Evolutionary conservation across 768 basidiomycete genomes (phyloP), one percentile per base, ranked within the genome.

Genomic region (Trametes meyenii): DNA sequence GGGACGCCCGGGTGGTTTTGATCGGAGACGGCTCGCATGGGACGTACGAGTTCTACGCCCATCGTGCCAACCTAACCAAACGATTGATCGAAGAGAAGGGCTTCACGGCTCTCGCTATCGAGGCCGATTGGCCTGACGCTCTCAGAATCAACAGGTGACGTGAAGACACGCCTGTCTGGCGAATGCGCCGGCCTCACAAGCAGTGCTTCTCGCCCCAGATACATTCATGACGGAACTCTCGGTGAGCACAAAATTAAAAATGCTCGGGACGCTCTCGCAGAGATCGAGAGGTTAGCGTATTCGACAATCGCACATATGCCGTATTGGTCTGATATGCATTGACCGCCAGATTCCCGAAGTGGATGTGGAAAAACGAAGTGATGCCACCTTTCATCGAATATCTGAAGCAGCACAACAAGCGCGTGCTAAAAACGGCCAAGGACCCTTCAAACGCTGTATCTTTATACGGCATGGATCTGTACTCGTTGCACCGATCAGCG

Each of bases 91-190:
- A 68, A 55, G 67, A 72, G 49, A 69, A 71, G 56, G 70, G 69
- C 43, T 74, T 73, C 62, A 69, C 66, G 13, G 67, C 68, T 17
- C 63, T 71, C 11, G 70, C 71, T 17, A 63, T 70, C 16, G 72
- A 73, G 58, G 72, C 72, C 39, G 72, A 73, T 62, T 74, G 71
- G 71, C 72, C 73, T n/a, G 73, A 74, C 60, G 71, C 71, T 11
- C 66, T 68, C 54, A 64, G 64, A n/a, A 67, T 72, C 56, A 69
- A 73, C 62, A 64, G 66, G 66, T 70, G 43, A 60, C 44, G 50
- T 43, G 62, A 54, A 50, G 45, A 44, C 24, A 38, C 23, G 5
- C 36, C 49, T 11, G 11, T 55, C 3, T 29, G 2, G n/a, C 21
- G 16, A n/a, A 35, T 53, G 19, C 21, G 36, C 33, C 38, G 40